Evolutionary conservation across 352 stramenopile genomes (phyloP).

Genomic region (Globisporangium cederbergense): DNA sequence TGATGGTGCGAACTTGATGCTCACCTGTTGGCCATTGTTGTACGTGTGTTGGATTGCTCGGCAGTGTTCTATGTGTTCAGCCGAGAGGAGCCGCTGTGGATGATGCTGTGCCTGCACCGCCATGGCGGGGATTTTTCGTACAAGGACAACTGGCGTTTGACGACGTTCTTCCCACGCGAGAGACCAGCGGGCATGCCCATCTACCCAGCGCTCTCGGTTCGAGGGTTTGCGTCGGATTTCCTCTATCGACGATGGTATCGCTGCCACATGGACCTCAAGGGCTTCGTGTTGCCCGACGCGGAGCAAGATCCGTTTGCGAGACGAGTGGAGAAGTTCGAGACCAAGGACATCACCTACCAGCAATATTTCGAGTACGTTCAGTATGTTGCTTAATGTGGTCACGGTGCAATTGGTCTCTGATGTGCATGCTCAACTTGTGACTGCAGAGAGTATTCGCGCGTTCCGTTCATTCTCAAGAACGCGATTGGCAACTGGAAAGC

Average conservation of each 20-base stretch:
- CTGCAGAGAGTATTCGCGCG: conserved; percentile 54
- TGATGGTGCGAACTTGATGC: background rate
- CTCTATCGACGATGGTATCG: conserved; percentile 84
- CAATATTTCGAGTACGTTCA: conserved; percentile 67
- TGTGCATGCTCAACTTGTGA: background rate
- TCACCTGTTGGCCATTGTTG: background rate
- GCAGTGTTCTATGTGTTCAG: conserved; percentile 79
- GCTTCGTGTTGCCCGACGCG: conserved; percentile 45
- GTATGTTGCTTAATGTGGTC: background rate
- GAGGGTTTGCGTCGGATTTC: conserved; percentile 74
- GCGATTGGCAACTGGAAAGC: conserved; percentile 73
- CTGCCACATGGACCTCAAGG: conserved; percentile 67
- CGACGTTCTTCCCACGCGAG: conserved; percentile 69
- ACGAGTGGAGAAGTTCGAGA: conserved; percentile 52
- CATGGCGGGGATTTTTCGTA: conserved; percentile 71
- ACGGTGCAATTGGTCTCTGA: background rate
- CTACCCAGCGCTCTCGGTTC: conserved; percentile 26
- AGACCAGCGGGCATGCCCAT: conserved; percentile 18
- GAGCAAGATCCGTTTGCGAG: conserved; percentile 42
- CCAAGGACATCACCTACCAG: conserved; percentile 53
- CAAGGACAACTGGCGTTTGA: conserved; percentile 66
- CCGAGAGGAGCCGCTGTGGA: conserved; percentile 81
- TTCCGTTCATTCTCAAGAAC: conserved; percentile 73
- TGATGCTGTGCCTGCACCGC: conserved; percentile 69
- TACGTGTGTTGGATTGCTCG: background rate